Evolutionary conservation across 2,329 filamentous ascomycete genomes (phyloP), one percentile per base, ranked within the genome.

Genomic region (Ophiosphaerella herpotricha): DNA sequence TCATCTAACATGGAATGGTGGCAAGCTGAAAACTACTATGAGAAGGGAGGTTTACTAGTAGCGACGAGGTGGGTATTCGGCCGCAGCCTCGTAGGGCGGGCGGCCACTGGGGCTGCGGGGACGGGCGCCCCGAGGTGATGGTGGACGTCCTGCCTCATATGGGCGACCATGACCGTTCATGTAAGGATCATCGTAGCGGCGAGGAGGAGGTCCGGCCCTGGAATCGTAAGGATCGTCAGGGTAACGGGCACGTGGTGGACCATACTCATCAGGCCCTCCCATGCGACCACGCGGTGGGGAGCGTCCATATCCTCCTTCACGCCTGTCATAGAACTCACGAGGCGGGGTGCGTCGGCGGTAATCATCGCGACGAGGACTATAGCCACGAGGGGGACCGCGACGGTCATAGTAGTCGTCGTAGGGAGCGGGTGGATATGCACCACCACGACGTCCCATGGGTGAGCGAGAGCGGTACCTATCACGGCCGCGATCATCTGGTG

Each of bases 321-420:
- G 80, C 68, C 88, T 85, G 57, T 93, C 90, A 75, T 97, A 96
- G 76, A 96, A 96, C 53, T 93, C 89, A 61, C 90, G 87, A 52
- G 88, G 82, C 47, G 83, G 87, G 49, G 83, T 81, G 67, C 90
- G 93, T 65, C 92, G 87, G 68, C 95, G 91, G 71, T 93, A 91
- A 75, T 96, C 96, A 58, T 89, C 86, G 54, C 89, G 85, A 58
- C 88, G 87, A 55, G 91, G 92, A 74, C 89, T 95, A 74, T 95
- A 96, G 52, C 87, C 90, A 63, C 90, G 85, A 51, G 85, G 85
- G 53, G 90, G 88, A 38, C 87, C 88, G 66, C 93, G 90, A 64
- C 91, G 87, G 72, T 94, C 92, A 65, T 94, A 79, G 68, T 80
- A 76, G 54, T 80, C 89, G 68, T 93, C 90, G 55, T 82, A 79